Evolutionary conservation across 2,329 filamentous ascomycete genomes (phyloP).

Genomic region (Tricladium varicosporioides): DNA sequence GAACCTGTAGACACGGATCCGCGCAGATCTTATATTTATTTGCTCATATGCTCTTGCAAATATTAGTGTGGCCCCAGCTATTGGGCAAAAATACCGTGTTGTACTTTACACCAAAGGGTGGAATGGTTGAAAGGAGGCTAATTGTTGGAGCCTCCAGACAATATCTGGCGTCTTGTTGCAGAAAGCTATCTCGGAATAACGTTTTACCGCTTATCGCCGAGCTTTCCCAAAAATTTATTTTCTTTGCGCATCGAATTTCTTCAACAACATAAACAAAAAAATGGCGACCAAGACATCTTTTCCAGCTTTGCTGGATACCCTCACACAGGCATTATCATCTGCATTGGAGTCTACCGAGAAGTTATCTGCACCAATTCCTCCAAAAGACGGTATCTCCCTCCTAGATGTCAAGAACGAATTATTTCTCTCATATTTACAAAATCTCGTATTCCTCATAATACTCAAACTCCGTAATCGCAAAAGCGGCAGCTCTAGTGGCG

Average conservation of each 20-base stretch:
- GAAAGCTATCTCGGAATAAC: slow-evolving; percentile 9
- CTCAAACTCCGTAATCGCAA: slow-evolving; percentile 67
- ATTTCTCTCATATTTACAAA: slow-evolving; percentile 93
- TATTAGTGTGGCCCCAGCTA: neutral
- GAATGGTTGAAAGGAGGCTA: neutral
- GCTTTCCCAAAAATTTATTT: neutral
- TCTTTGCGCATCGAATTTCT: neutral
- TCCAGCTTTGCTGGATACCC: slow-evolving; percentile 49
- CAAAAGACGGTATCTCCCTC: slow-evolving; percentile 85
- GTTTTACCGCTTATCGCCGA: slow-evolving; percentile 9
- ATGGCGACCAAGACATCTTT: slow-evolving; percentile 52
- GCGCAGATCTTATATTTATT: neutral
- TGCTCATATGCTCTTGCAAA: neutral
- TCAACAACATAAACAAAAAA: slow-evolving; percentile 4
- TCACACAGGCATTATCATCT: slow-evolving; percentile 54
- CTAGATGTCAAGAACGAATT: slow-evolving; percentile 96
- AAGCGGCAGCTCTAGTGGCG: slow-evolving; percentile 33
- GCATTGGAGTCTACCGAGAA: slow-evolving; percentile 67
- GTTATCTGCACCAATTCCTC: slow-evolving; percentile 63
- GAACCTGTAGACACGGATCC: neutral
- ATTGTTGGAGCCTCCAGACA: neutral
- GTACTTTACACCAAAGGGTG: neutral
- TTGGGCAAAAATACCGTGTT: neutral
- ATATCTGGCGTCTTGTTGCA: slow-evolving; percentile 9
- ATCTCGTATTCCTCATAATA: slow-evolving; percentile 83